Evolutionary conservation across 495 filamentous ascomycete species (phyloP).

Genomic region (Xylaria longipes): DNA sequence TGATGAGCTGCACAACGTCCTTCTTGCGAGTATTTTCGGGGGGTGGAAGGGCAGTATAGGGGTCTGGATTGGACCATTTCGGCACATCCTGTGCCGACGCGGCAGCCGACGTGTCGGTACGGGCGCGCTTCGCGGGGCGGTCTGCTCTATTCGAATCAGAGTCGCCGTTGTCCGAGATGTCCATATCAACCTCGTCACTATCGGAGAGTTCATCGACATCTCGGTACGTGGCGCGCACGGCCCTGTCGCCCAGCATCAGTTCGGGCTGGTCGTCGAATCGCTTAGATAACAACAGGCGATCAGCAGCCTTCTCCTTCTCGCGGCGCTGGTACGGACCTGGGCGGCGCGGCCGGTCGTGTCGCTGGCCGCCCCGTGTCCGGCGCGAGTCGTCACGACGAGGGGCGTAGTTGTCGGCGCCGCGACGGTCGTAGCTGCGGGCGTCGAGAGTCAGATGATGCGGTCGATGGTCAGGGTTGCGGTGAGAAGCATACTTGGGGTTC

Average conservation of each 20-base stretch:
- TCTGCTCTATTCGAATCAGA: slow-evolving; percentile 54
- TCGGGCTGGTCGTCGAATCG: slow-evolving; percentile 42
- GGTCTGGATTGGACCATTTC: slow-evolving; percentile 94
- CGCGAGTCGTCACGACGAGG: slow-evolving; percentile 29
- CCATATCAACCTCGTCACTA: slow-evolving; percentile 77
- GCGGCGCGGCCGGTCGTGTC: slow-evolving; percentile 29
- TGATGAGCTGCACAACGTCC: slow-evolving; percentile 85
- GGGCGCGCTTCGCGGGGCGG: slow-evolving; percentile 56
- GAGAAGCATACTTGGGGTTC: slow-evolving; percentile 31
- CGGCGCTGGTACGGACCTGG: slow-evolving; percentile 14
- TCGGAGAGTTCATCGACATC: slow-evolving; percentile 69
- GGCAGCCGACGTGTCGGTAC: slow-evolving; percentile 41
- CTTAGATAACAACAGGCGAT: slow-evolving; percentile 49
- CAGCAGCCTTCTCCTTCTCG: slow-evolving; percentile 35
- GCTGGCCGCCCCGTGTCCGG: slow-evolving; percentile 29
- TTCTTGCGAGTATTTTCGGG: slow-evolving; percentile 69
- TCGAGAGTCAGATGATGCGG: slow-evolving; percentile 18
- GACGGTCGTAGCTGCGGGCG: slow-evolving; percentile 24
- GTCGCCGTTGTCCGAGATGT: slow-evolving; percentile 58
- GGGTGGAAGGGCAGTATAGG: slow-evolving; percentile 83
- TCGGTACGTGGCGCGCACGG: slow-evolving; percentile 49
- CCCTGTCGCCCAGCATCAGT: slow-evolving; percentile 45
- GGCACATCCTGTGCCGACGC: slow-evolving; percentile 54
- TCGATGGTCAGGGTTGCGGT: slow-evolving; percentile 27
- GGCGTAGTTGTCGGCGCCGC: slow-evolving; percentile 10